Evolutionary conservation across 1,284 basidiomycete species (phyloP), one percentile per base, ranked within the genome.

Genomic region (Irpex rosettiformis): DNA sequence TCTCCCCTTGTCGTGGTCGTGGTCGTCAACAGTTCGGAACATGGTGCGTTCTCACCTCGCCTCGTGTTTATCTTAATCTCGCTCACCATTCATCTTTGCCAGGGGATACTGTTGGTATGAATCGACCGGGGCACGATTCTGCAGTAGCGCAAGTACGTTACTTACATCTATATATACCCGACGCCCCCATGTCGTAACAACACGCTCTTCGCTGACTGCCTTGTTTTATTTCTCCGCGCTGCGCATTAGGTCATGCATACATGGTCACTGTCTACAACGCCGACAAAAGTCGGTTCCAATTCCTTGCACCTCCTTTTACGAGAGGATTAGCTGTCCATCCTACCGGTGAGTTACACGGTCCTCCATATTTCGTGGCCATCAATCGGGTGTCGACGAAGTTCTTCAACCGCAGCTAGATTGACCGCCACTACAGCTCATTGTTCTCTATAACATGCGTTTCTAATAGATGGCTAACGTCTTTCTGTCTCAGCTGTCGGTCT

Each of bases 271-370:
- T 85, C 61, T 65, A 68, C 30, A 77, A 75, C 62, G 43, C 69
- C n/a, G 65, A 65, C 18, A 69, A 66, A 51, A 72, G 66, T 25
- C 61, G 70, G 63, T 62, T 65, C 21, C 75, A 81, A 18, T 74
- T 68, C 57, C 79, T 87, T 60, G 76, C 74, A 3, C 66, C 81
- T 0, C 80, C 83, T 3, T 89, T 87, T 85, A 91, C 89, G 10
- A 81, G 82, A 51, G 89, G 88, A 4, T 79, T 91, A 4, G 86
- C 83, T 3, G 77, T 89, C 24, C 88, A 90, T 65, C 88, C 88
- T 22, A 82, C 89, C 58, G 88, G 89, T 89, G 62, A 55, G 80
- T 74, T 28, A 8, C 54, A 47, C 47, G 18, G 60, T 55, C 42
- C 13, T 29, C 33, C 18, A 27, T 30, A 37, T 18, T 27, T 13